Base-by-base conservation (phyloP, 768 basidiomycete species). In the Rhizopogon rudus region DNA sequence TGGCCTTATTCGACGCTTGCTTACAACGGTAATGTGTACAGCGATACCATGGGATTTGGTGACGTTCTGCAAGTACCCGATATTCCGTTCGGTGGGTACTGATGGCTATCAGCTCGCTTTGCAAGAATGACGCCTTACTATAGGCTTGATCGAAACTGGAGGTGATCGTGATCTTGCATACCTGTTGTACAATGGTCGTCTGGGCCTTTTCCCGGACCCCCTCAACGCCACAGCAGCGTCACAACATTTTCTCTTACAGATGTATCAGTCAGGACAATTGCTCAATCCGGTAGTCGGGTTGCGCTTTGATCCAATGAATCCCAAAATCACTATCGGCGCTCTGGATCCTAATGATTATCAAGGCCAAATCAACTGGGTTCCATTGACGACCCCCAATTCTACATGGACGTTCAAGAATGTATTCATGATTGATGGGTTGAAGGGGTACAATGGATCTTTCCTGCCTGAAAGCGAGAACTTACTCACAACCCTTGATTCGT, bases 371-470 rank as follows among this genome's bases (percentile, higher is more conserved):
- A 62, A 67, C 33, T 62, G 65, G 55, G 58, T 67, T 6, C 57
- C 55, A 5, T 51, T 67, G 28, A 49, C 8, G 50, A 66, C 17
- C 5, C 69, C 67, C 2, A 60, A 65, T 41, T 44, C 54, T 6
- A 53, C 49, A 3, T 55, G 44, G 8, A 56, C 63, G 48, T 61
- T 52, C 41, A 39, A 53, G 25, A 69, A 69, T 22, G 55, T 41
- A 9, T 64, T 69, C 43, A 44, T 9, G 6, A 57, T 69, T 13
- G 67, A 69, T 52, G 65, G 65, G 2, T 52, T 69, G 33, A 69
- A 69, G 31, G 68, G 68, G 4, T 70, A 69, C n/a, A 60, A 69
- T 25, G 65, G 59, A 16, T 56, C 57, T n/a, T 61, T 71, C 17
- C 55, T 69, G 29, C 63, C 69, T 5, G 17, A 33, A 28, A 57